A percentile compares a stretch with the other conserved stretches of the same genome.
Conservation (phyloP, 257 asterid species). For the Ilex asprella region DNA sequence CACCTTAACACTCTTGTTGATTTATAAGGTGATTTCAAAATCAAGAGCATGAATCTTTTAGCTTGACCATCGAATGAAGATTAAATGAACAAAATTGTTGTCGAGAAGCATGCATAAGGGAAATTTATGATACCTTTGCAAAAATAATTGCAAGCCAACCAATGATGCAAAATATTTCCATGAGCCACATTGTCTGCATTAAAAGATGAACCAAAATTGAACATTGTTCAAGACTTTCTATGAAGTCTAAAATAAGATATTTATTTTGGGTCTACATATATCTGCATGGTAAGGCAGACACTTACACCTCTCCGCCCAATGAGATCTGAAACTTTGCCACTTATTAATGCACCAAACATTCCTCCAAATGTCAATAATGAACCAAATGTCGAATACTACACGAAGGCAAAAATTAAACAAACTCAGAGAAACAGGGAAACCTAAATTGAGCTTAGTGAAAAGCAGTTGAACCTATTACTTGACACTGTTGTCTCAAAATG, state of each 20-base stretch:
- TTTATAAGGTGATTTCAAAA: too few relatives aligned
- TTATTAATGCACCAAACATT: slow-evolving; percentile 17
- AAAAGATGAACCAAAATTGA: neutral
- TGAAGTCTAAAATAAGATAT: too few relatives aligned
- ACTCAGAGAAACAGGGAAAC: neutral
- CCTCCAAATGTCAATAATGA: slow-evolving; percentile 23
- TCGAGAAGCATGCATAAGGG: neutral
- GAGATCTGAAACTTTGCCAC: slow-evolving; percentile 21
- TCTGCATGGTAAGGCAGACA: neutral
- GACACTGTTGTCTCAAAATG: too few relatives aligned
- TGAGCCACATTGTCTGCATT: slow-evolving; percentile 17
- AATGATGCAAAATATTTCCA: slow-evolving; percentile 7
- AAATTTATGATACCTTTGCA: slow-evolving; percentile 16
- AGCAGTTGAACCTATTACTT: too few relatives aligned
- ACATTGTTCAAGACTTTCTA: too few relatives aligned
- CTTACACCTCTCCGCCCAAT: slow-evolving; percentile 24
- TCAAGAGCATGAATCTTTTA: too few relatives aligned
- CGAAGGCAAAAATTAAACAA: neutral
- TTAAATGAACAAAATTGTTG: too few relatives aligned
- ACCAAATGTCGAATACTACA: slow-evolving; percentile 25
- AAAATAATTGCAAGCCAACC: slow-evolving; percentile 25
- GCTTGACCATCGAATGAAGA: too few relatives aligned
- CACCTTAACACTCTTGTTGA: too few relatives aligned
- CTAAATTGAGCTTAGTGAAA: too few relatives aligned
- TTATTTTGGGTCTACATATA: too few relatives aligned